Evolutionary conservation across 805 yeast species (phyloP).

Genomic region (Kuraishia ogatae): DNA sequence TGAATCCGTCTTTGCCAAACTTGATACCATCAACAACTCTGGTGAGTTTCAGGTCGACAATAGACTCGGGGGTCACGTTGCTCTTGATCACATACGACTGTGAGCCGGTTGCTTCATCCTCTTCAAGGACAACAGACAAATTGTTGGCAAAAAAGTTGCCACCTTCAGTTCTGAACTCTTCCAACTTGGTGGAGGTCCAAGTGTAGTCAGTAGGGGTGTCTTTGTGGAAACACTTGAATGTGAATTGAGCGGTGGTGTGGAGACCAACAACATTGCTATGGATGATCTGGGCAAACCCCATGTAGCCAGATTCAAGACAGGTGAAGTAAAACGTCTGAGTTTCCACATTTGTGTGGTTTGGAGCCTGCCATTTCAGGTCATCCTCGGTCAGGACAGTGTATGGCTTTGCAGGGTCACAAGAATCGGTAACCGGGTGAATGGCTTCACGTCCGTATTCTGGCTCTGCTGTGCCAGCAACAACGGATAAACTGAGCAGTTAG

Average conservation of each 20-base stretch:
- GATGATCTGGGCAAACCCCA: constrained; percentile 90
- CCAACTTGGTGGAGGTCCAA: constrained; percentile 91
- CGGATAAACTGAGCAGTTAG: constrained; percentile 37
- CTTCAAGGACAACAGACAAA: constrained; percentile 52
- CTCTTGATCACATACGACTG: constrained; percentile 47
- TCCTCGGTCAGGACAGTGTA: constrained; percentile 48
- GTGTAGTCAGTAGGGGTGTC: constrained; percentile 41
- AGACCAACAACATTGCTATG: constrained; percentile 88
- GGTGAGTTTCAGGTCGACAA: constrained; percentile 58
- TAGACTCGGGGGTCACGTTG: constrained; percentile 57
- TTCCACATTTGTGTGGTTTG: constrained; percentile 84
- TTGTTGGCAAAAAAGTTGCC: constrained; percentile 74
- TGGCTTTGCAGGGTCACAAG: constrained; percentile 33
- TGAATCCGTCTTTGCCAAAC: constrained; percentile 81
- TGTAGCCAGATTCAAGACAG: constrained; percentile 48
- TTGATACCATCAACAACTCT: constrained; percentile 73
- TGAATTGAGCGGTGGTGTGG: constrained; percentile 87
- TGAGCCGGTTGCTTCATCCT: constrained; percentile 25
- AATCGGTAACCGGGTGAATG: constrained; percentile 70
- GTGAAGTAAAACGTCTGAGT: constrained; percentile 88
- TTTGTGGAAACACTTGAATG: constrained; percentile 68
- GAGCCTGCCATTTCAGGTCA: constrained; percentile 71
- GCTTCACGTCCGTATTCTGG: constrained; percentile 95
- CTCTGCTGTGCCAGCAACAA: constrained; percentile 94
- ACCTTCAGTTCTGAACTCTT: constrained; percentile 66